phyloP scores from a whole-genome alignment of 1,284 basidiomycete genomes.

The Bondarzewia mesenterica region DNA sequence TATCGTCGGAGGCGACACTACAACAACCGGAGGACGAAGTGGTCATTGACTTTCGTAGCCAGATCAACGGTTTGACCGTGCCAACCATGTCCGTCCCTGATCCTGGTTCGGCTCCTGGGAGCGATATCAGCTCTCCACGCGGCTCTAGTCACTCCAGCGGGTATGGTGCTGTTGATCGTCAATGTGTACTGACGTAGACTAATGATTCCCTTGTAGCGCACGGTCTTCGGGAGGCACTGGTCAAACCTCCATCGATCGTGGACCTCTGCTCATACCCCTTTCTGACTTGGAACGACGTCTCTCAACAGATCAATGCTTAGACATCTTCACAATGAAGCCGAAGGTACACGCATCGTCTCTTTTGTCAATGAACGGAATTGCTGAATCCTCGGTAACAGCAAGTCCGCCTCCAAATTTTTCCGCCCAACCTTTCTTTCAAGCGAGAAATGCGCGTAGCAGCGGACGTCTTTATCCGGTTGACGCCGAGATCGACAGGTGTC shows the following conservation, averaged over 20 bases:
- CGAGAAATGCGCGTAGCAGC: conserved; percentile 73
- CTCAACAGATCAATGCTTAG: conserved; percentile 73
- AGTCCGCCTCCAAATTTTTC: conserved; percentile 87
- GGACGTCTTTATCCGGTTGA: conserved; percentile 74
- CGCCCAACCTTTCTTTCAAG: conserved; percentile 74
- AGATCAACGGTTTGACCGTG: conserved; percentile 20
- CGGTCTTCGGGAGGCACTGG: conserved; percentile 52
- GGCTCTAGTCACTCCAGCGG: conserved; percentile 42
- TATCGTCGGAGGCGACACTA: conserved; percentile 11
- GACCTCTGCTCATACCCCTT: conserved; percentile 50
- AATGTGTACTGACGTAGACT: neutral
- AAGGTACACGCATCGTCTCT: conserved; percentile 53
- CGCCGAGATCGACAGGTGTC: conserved; percentile 65
- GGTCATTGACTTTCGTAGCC: conserved; percentile 41
- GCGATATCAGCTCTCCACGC: conserved; percentile 39
- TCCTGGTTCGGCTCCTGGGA: conserved; percentile 27
- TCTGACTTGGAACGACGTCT: conserved; percentile 79
- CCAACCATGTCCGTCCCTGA: conserved; percentile 2
- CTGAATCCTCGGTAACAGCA: conserved; percentile 37
- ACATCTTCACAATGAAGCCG: conserved; percentile 94
- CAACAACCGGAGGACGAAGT: conserved; percentile 41
- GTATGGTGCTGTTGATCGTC: conserved; percentile 28
- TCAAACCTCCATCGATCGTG: conserved; percentile 43
- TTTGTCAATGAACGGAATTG: neutral
- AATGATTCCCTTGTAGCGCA: conserved; percentile 1